These are phyloP conservation scores for Tetracentron sinense DNA, from an alignment of 164 flowering plant genomes.

Conservation along the genomic window DNA sequence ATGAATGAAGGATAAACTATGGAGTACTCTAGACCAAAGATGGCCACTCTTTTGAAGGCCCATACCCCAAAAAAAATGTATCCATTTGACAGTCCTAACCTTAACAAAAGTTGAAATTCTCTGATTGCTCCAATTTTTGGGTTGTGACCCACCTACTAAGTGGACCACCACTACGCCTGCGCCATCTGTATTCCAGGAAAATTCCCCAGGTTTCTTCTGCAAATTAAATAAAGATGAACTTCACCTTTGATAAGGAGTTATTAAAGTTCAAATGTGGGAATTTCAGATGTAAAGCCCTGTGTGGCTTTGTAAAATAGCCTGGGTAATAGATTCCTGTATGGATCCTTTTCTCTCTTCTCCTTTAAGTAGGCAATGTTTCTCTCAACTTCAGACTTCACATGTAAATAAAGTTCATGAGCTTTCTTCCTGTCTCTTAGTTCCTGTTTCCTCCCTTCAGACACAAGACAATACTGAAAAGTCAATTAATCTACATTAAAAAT, in stretches of 20 bases:
- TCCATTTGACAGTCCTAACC: no score
- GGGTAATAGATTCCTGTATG: constrained; percentile 48
- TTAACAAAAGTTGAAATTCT: no score
- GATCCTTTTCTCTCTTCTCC: constrained; percentile 62
- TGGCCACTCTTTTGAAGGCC: no score
- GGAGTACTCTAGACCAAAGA: no score
- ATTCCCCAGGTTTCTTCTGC: background rate
- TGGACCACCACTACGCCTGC: no score
- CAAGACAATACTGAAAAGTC: no score
- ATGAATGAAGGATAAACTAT: no score
- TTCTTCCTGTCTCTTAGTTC: constrained; percentile 47
- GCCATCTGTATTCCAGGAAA: background rate
- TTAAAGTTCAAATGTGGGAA: constrained; percentile 59
- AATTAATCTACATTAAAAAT: no score
- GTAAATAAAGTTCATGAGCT: constrained; percentile 47
- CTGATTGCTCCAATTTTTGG: no score
- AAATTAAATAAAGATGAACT: background rate
- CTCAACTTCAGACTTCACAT: constrained; percentile 58
- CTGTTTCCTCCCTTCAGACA: constrained; percentile 41
- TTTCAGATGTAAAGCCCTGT: constrained; percentile 42
- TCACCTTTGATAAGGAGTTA: background rate
- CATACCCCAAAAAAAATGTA: no score
- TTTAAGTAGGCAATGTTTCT: constrained; percentile 44
- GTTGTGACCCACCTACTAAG: no score
- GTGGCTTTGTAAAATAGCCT: constrained; percentile 50